A percentile compares a stretch with the other conserved stretches of the same genome.
Evolutionary conservation across 2,329 filamentous ascomycete species (phyloP).

Genomic region (Cercospora sp.): DNA sequence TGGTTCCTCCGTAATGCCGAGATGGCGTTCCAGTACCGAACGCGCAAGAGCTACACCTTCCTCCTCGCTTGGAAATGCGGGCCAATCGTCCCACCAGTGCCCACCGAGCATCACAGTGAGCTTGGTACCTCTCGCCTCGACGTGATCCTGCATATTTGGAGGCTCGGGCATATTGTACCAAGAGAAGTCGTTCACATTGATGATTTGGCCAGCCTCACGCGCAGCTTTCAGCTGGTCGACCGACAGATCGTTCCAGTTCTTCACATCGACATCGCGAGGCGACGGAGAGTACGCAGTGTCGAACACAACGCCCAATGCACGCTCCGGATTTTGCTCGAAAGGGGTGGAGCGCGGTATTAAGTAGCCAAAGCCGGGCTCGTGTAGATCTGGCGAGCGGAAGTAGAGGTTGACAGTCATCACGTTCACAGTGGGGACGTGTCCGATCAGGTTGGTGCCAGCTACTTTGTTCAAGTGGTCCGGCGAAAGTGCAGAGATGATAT

Average conservation of each 20-base stretch:
- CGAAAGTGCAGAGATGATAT: slow-evolving; percentile 66
- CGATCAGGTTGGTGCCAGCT: slow-evolving; percentile 56
- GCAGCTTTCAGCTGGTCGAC: slow-evolving; percentile 29
- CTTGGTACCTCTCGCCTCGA: slow-evolving; percentile 66
- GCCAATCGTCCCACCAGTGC: slow-evolving; percentile 78
- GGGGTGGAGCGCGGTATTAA: slow-evolving; percentile 76
- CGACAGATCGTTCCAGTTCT: slow-evolving; percentile 29
- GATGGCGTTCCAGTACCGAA: slow-evolving; percentile 68
- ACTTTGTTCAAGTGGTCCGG: slow-evolving; percentile 38
- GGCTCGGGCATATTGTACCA: slow-evolving; percentile 38
- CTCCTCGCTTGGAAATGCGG: slow-evolving; percentile 61
- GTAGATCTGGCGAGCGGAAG: slow-evolving; percentile 65
- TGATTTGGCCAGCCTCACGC: slow-evolving; percentile 30
- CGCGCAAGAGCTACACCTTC: slow-evolving; percentile 70
- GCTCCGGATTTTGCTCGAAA: slow-evolving; percentile 73
- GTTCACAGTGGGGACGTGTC: slow-evolving; percentile 57
- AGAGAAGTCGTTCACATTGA: slow-evolving; percentile 39
- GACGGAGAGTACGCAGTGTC: slow-evolving; percentile 62
- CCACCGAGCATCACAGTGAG: slow-evolving; percentile 93
- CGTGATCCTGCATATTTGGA: slow-evolving; percentile 37
- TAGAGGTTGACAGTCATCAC: slow-evolving; percentile 93
- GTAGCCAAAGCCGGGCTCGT: slow-evolving; percentile 82
- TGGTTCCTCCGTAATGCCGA: slow-evolving; percentile 67
- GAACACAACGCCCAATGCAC: slow-evolving; percentile 87
- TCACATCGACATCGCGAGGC: slow-evolving; percentile 27